Percentiles rank a stretch among this genome's conserved stretches.
Conservation (phyloP, 805 yeast species). For the Starmerella bombi region DNA sequence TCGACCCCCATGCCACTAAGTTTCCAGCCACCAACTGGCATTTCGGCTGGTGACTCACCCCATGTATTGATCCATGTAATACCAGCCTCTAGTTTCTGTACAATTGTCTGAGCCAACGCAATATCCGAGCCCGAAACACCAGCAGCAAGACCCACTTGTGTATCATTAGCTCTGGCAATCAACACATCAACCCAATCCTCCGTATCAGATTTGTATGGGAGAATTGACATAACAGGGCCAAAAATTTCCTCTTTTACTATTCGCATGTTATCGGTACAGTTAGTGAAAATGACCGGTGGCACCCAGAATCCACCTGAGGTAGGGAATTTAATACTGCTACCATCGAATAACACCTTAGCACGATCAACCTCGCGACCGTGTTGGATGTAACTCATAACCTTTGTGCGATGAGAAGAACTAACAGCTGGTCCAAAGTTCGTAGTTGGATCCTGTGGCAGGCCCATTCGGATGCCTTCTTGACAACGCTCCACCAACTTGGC, state of each 20-base stretch:
- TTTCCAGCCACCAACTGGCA: constrained; percentile 72
- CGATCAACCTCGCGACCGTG: constrained; percentile 70
- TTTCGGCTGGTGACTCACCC: constrained; percentile 46
- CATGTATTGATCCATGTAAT: constrained; percentile 54
- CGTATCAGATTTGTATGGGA: constrained; percentile 54
- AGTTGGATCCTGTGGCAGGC: constrained; percentile 61
- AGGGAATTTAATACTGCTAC: constrained; percentile 34
- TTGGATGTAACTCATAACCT: constrained; percentile 58
- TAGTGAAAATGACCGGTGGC: constrained; percentile 61
- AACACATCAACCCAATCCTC: constrained; percentile 72
- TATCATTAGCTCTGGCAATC: constrained; percentile 48
- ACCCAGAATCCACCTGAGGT: constrained; percentile 45
- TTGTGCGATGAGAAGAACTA: constrained; percentile 56
- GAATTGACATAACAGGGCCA: constrained; percentile 72
- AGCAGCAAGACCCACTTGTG: constrained; percentile 67
- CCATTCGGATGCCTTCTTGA: constrained; percentile 47
- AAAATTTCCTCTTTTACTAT: constrained; percentile 67
- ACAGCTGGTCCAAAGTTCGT: constrained; percentile 82
- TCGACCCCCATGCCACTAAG: constrained; percentile 68
- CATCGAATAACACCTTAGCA: constrained; percentile 62
- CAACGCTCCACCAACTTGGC: constrained; percentile 41
- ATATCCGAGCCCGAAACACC: constrained; percentile 60
- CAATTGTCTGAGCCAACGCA: constrained; percentile 47
- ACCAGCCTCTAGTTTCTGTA: constrained; percentile 48
- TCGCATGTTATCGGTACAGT: constrained; percentile 49